A percentile compares a stretch with the other conserved stretches of the same genome.
Evolutionary conservation across 495 filamentous ascomycete species (phyloP).

Genomic region (Pyronema omphalodes): DNA sequence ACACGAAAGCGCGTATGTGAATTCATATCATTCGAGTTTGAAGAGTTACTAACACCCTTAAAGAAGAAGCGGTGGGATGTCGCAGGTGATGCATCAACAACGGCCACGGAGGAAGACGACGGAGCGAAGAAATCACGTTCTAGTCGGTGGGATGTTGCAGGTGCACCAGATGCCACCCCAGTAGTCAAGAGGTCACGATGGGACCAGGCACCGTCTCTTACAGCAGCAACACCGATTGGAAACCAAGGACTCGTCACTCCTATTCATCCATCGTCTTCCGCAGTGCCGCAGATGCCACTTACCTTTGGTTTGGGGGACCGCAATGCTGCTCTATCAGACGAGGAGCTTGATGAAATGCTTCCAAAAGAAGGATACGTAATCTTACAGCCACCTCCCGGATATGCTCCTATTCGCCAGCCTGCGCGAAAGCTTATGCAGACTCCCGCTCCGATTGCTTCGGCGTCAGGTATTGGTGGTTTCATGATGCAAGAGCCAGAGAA

Average conservation of each 20-base stretch:
- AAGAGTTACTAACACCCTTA: constrained; percentile 8
- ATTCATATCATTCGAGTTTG: neutral
- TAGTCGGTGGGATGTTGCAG: constrained; percentile 23
- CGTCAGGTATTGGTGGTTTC: constrained; percentile 58
- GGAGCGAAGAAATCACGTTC: constrained; percentile 25
- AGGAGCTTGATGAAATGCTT: constrained; percentile 83
- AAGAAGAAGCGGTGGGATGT: constrained; percentile 87
- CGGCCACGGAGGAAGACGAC: constrained; percentile 30
- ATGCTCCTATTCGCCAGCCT: constrained; percentile 63
- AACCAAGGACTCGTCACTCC: constrained; percentile 68
- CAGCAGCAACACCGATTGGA: constrained; percentile 66
- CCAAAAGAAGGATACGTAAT: constrained; percentile 87
- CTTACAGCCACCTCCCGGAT: constrained; percentile 80
- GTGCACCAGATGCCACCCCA: constrained; percentile 35
- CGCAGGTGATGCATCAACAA: constrained; percentile 26
- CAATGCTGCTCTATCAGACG: constrained; percentile 68
- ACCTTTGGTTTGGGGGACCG: constrained; percentile 69
- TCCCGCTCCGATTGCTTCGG: constrained; percentile 44
- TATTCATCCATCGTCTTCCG: constrained; percentile 56
- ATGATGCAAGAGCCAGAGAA: constrained; percentile 95
- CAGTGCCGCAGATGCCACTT: constrained; percentile 34
- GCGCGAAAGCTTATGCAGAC: constrained; percentile 63
- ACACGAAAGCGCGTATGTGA: constrained; percentile 40
- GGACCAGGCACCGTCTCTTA: constrained; percentile 65
- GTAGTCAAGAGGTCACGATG: constrained; percentile 64